Percentiles rank a stretch among this genome's conserved stretches.
Conservation (phyloP, 2,329 filamentous ascomycete genomes). For the Pseudofabraea citricarpa region DNA sequence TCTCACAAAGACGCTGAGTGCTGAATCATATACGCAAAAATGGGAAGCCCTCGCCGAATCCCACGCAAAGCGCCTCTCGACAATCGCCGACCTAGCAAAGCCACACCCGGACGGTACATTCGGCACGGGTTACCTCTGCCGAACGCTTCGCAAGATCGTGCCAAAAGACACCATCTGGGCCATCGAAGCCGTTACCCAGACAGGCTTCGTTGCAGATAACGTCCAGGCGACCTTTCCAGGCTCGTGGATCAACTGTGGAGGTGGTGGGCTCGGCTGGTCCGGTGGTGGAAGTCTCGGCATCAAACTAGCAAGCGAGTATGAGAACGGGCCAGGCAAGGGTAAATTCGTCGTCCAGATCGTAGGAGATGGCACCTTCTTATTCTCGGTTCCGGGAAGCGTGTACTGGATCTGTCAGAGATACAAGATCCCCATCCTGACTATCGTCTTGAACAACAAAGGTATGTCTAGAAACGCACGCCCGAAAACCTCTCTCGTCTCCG, state of each 20-base stretch:
- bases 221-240: conserved; percentile 63
- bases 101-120: conserved; percentile 55
- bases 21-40: conserved; percentile 33
- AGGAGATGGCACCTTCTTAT: conserved; percentile 64
- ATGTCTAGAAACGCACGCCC: neutral
- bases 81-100: conserved; percentile 50
- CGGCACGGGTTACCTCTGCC: conserved; percentile 45
- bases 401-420: conserved; percentile 67
- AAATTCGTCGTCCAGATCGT: conserved; percentile 61
- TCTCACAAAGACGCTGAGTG: conserved; percentile 35
- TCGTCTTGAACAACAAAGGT: conserved; percentile 65
- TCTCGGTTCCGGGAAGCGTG: conserved; percentile 58
- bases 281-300: conserved; percentile 72
- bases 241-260: conserved; percentile 77
- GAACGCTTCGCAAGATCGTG: conserved; percentile 45
- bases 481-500: neutral
- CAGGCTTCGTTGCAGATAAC: conserved; percentile 63
- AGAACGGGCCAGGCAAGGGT: conserved; percentile 44
- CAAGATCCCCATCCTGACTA: conserved; percentile 59
- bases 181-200: conserved; percentile 74
- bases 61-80: conserved; percentile 53
- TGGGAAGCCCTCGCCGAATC: conserved; percentile 51
- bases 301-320: conserved; percentile 57
- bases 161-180: conserved; percentile 68
- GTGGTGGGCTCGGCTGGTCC: conserved; percentile 76